Base-by-base conservation (phyloP, 2,329 filamentous ascomycete species). In the Lecanoromycetidae sp. region DNA sequence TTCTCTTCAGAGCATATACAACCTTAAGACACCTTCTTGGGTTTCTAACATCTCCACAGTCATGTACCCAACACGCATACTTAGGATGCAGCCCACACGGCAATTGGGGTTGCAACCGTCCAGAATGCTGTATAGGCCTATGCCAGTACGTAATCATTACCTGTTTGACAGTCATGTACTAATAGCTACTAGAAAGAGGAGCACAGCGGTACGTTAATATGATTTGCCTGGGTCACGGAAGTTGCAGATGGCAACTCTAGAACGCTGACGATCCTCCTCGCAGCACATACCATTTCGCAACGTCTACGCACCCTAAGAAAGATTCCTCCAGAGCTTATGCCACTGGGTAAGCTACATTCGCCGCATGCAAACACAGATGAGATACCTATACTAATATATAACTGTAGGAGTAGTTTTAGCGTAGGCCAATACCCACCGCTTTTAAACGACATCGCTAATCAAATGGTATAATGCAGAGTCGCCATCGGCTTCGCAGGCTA, bases 271-370 rank as follows among this genome's bases (percentile, higher is more conserved):
- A 23, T 25, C 23, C 20, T 5, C 13, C 23, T 32, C 15, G 10
- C 23, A 98, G 91, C 87, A 65, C 91, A 96, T 74, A 95, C 90
- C 61, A 80, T 96, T 69, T 94, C 90, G 57, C 91, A 96, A 75
- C 86, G 90, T 66, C 75, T 98, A 61, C 84, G 88, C 66, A 82
- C 80, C 65, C 75, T 95, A 63, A 88, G 84, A 77, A 80, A 81
- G 71, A 83, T 96, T 63, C 91, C 91, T 58, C 80, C 87, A 58
- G 91, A 98, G 76, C 76, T 98, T 77, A 79, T 88, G 59, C 91
- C 91, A 62, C 82, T 98, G 60, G 88, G 88, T 94, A 81, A 67
- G 79, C 71, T 42, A 43, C 48, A 20, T 46, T 35, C 36, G 22
- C 34, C 44, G 25, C 37, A 44, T 44, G 38, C 13, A n/a, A n/a